Evolutionary conservation across 1,139 yeast species (phyloP).

Genomic region (Saccharomyces hybrid): DNA sequence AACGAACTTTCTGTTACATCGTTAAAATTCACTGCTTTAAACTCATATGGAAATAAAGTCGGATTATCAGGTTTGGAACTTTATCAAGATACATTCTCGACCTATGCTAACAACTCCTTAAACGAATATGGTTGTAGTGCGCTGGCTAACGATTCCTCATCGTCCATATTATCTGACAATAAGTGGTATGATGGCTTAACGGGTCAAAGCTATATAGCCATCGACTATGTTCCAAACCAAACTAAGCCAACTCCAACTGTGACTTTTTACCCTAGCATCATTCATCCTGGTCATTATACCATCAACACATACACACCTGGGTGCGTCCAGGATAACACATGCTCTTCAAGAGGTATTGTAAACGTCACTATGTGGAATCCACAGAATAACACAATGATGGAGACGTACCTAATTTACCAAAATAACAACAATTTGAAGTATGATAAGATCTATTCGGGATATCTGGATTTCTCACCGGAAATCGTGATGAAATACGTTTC

Average conservation of each 20-base stretch:
- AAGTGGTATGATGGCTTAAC: slow-evolving; percentile 27
- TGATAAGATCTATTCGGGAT: slow-evolving; percentile 69
- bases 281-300: slow-evolving; percentile 68
- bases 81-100: slow-evolving; percentile 54
- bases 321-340: slow-evolving; percentile 61
- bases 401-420: slow-evolving; percentile 51
- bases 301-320: slow-evolving; percentile 80
- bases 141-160: slow-evolving; percentile 30
- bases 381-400: slow-evolving; percentile 36
- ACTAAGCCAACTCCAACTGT: slow-evolving; percentile 37
- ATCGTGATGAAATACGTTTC: slow-evolving; percentile 41
- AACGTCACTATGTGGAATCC: slow-evolving; percentile 57
- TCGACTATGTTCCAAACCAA: slow-evolving; percentile 18
- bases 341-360: slow-evolving; percentile 65
- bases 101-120: slow-evolving; percentile 67
- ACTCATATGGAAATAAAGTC: slow-evolving; percentile 62
- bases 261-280: slow-evolving; percentile 59
- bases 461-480: slow-evolving; percentile 50
- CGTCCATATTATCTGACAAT: slow-evolving; percentile 20
- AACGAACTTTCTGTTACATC: slow-evolving; percentile 57
- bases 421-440: slow-evolving; percentile 74
- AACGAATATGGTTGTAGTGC: slow-evolving; percentile 58
- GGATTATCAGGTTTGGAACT: slow-evolving; percentile 68
- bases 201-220: slow-evolving; percentile 34
- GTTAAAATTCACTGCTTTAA: slow-evolving; percentile 58